Percentiles rank a stretch among this genome's conserved stretches.
Conservation (phyloP, 805 yeast species). For the Candida xiaguanensis region DNA sequence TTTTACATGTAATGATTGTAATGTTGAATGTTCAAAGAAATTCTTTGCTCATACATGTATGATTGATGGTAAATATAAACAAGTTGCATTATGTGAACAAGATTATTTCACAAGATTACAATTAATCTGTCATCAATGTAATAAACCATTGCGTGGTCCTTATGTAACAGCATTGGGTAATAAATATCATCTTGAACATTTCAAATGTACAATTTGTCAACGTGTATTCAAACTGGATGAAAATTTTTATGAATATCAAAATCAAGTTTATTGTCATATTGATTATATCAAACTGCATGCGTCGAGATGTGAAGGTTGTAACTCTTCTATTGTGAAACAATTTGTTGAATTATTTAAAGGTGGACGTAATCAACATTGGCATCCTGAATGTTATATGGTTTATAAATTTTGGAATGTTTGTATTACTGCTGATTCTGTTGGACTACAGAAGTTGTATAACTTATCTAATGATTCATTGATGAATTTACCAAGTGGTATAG, state of each 20-base stretch:
- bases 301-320: constrained; percentile 89
- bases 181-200: constrained; percentile 92
- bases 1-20: constrained; percentile 84
- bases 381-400: constrained; percentile 98
- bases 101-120: constrained; percentile 86
- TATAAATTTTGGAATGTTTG: constrained; percentile 94
- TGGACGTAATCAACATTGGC: constrained; percentile 95
- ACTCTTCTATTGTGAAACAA: constrained; percentile 85
- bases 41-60: constrained; percentile 72
- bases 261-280: constrained; percentile 81
- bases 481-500: constrained; percentile 6
- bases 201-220: constrained; percentile 83
- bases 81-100: constrained; percentile 75
- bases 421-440: constrained; percentile 58
- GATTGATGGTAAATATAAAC: constrained; percentile 24
- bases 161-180: constrained; percentile 91
- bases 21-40: constrained; percentile 73
- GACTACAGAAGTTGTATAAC: constrained; percentile 29
- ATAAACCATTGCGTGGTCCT: constrained; percentile 82
- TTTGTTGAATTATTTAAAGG: constrained; percentile 91
- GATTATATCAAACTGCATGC: constrained; percentile 89
- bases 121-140: constrained; percentile 82
- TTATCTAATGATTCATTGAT: constrained; percentile 10
- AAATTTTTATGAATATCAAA: constrained; percentile 85
- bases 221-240: constrained; percentile 87